A percentile compares a stretch with the other conserved stretches of the same genome.
Conservation (phyloP, 2,329 filamentous ascomycete genomes). For the Gyromitra esculenta region DNA sequence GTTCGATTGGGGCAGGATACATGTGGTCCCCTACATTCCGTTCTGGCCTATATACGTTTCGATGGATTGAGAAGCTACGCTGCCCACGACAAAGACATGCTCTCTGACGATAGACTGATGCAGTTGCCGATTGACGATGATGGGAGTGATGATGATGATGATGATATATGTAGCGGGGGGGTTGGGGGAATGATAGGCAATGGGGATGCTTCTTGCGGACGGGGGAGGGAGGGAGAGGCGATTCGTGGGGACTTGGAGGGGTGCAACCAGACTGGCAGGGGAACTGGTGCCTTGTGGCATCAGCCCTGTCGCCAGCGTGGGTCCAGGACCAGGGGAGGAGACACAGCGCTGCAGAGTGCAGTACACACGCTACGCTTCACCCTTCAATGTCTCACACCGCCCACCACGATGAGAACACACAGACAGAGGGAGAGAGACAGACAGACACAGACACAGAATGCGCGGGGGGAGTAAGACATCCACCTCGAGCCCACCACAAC, state of each 20-base stretch:
- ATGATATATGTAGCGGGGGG: slow-evolving; percentile 20
- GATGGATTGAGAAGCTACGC: slow-evolving; percentile 3
- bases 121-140: slow-evolving; percentile 38
- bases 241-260: slow-evolving; percentile 20
- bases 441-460: slow-evolving; percentile 5
- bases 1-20: slow-evolving; percentile 38
- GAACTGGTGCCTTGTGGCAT: slow-evolving; percentile 49
- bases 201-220: slow-evolving; percentile 25
- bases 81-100: slow-evolving; percentile 11
- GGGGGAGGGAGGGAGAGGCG: slow-evolving; percentile 6
- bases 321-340: slow-evolving; percentile 26
- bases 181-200: slow-evolving; percentile 21
- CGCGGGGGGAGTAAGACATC: slow-evolving; percentile 17
- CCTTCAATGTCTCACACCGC: slow-evolving; percentile 46
- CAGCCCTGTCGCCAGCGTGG: slow-evolving; percentile 46
- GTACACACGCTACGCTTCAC: slow-evolving; percentile 23
- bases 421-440: neutral
- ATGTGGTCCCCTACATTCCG: slow-evolving; percentile 23
- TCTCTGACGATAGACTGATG: slow-evolving; percentile 31
- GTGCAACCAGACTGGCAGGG: slow-evolving; percentile 44
- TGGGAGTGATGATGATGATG: slow-evolving; percentile 31
- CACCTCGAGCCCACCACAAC: slow-evolving; percentile 5
- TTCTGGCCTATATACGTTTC: slow-evolving; percentile 43
- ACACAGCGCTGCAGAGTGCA: neutral
- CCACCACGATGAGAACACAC: slow-evolving; percentile 44